Evolutionary conservation across 768 basidiomycete species (phyloP).

Genomic region (Rhizopogon vesiculosus): DNA sequence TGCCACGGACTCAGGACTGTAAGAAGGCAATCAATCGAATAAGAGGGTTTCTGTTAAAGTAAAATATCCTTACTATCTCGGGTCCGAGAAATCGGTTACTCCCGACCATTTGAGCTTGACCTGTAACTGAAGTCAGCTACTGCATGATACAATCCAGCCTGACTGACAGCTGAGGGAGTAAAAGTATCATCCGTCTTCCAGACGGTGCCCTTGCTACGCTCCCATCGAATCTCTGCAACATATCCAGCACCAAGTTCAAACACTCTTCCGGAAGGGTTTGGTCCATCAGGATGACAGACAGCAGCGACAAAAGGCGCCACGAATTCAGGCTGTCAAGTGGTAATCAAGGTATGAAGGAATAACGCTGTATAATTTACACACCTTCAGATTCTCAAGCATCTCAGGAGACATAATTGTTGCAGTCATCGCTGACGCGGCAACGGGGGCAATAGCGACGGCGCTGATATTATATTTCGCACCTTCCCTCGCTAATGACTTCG

Average conservation of each 20-base stretch:
- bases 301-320: conserved; percentile 91
- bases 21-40: conserved; percentile 7
- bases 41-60: background rate
- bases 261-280: conserved; percentile 73
- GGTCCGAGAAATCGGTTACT: conserved; percentile 72
- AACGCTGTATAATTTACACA: conserved; percentile 18
- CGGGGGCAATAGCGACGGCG: conserved; percentile 85
- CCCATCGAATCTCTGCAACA: conserved; percentile 89
- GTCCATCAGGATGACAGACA: conserved; percentile 80
- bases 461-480: conserved; percentile 90
- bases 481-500: conserved; percentile 89
- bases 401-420: conserved; percentile 94
- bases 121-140: conserved; percentile 28
- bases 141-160: background rate
- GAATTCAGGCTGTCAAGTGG: conserved; percentile 59
- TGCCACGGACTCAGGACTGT: conserved; percentile 58
- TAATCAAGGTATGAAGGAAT: background rate
- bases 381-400: conserved; percentile 83
- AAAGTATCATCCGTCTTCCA: conserved; percentile 90
- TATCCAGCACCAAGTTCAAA: conserved; percentile 95
- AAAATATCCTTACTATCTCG: conserved; percentile 52
- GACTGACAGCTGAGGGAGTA: conserved; percentile 85
- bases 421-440: conserved; percentile 96
- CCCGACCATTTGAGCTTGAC: conserved; percentile 83
- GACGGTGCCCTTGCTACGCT: conserved; percentile 79